Percentiles rank a stretch among this genome's conserved stretches.
phyloP scores from a whole-genome alignment of 495 filamentous ascomycete genomes.

The Podospora comata region DNA sequence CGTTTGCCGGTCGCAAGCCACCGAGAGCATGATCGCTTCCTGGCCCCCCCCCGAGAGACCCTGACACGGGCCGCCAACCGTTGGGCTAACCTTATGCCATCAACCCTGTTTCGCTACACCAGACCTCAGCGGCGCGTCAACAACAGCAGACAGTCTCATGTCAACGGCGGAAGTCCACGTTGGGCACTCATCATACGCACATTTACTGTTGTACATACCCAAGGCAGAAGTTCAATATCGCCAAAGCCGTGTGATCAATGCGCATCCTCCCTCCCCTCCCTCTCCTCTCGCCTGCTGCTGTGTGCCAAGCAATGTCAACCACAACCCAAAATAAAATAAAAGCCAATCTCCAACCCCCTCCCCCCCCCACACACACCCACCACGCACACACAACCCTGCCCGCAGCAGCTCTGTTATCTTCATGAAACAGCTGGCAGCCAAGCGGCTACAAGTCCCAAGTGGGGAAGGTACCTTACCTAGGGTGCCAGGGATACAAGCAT shows the following conservation, averaged over 20 bases:
- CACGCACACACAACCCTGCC: not conserved
- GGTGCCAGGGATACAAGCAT: too few species aligned
- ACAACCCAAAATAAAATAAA: not conserved
- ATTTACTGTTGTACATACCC: too few species aligned
- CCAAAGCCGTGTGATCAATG: not conserved
- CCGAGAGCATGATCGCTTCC: not conserved
- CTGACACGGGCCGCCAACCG: not conserved
- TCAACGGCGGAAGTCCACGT: not conserved
- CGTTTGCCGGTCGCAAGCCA: not conserved
- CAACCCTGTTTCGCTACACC: not conserved
- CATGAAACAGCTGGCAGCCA: not conserved
- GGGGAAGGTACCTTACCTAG: not conserved
- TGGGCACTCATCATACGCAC: too few species aligned
- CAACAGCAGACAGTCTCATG: not conserved
- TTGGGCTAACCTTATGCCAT: not conserved
- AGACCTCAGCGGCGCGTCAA: not conserved
- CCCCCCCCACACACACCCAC: not conserved
- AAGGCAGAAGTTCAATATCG: not conserved
- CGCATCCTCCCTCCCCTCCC: not conserved
- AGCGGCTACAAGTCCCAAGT: slow-evolving; percentile 1
- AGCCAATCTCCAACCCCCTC: slow-evolving; percentile 7
- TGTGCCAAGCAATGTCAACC: slow-evolving; percentile 2
- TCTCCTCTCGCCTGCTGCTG: not conserved
- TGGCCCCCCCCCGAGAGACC: not conserved
- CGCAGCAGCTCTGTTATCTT: not conserved